A percentile compares a stretch with the other conserved stretches of the same genome.
Conservation (phyloP, 1,284 basidiomycete genomes). For the Psilocybe mexicana region DNA sequence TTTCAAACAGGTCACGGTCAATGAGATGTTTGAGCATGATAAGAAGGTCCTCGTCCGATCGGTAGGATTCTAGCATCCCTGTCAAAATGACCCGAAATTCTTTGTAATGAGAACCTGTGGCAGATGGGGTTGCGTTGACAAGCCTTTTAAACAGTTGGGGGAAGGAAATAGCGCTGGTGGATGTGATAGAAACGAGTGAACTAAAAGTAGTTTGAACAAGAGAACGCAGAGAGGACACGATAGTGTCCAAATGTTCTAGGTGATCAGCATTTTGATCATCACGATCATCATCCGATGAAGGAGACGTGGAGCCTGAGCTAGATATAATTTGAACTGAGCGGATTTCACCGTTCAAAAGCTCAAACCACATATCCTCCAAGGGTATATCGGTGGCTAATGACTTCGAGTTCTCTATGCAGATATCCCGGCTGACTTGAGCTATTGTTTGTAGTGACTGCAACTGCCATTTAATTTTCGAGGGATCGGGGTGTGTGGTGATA, state of each 20-base stretch:
- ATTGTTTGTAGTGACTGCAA: conserved; percentile 52
- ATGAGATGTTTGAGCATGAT: conserved; percentile 84
- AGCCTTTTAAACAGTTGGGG: conserved; percentile 90
- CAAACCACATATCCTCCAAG: conserved; percentile 90
- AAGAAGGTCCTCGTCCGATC: conserved; percentile 90
- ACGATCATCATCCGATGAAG: not conserved
- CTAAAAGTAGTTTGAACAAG: conserved; percentile 88
- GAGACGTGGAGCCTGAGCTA: conserved; percentile 26
- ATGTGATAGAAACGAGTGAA: conserved; percentile 81
- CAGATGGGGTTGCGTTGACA: conserved; percentile 63
- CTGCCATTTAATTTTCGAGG: conserved; percentile 30
- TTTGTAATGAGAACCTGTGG: conserved; percentile 74
- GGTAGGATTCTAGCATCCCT: conserved; percentile 94
- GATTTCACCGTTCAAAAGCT: conserved; percentile 80
- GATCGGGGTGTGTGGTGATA: conserved; percentile 27
- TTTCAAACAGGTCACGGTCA: conserved; percentile 80
- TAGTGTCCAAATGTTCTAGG: conserved; percentile 17
- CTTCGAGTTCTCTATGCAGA: conserved; percentile 71
- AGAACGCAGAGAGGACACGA: conserved; percentile 60
- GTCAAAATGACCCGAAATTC: conserved; percentile 91
- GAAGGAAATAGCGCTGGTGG: conserved; percentile 85
- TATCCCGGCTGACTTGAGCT: conserved; percentile 58
- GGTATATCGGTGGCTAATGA: conserved; percentile 45
- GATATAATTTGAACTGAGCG: conserved; percentile 76
- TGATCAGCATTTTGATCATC: not conserved